Evolutionary conservation across 495 filamentous ascomycete genomes (phyloP), one percentile per base, ranked within the genome.

Genomic region (Aspergillus steynii): DNA sequence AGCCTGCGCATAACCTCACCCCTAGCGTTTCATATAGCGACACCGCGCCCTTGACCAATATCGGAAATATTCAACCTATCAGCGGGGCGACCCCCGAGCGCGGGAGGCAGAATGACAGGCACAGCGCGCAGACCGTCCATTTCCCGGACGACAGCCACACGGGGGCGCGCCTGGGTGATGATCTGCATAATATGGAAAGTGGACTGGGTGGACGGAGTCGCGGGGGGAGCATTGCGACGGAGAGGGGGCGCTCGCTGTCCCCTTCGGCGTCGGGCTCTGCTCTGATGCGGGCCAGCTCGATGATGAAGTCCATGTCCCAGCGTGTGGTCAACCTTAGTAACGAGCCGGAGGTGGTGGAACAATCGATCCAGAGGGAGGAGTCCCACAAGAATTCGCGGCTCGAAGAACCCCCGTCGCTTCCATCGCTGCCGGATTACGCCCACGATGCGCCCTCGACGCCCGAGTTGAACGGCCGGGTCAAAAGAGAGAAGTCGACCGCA

Each of bases 261-360:
- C 81, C 86, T 4, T 86, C 86, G n/a, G 71, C 84, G 8, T 83
- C 86, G 10, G 81, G 81, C 53, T 84, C 88, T 48, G 87, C 92
- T 42, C 72, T 96, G 56, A 82, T 83, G 26, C 81, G 91, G 65
- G 91, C 95, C 57, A 90, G 93, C 34, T 96, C 93, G 4, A 95
- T 98, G 68, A 88, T 99, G 74, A 90, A 93, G 65, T 93, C 93
- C 65, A 96, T 98, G 86, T 97, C 96, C 25, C 92, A 97, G 75
- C 92, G 95, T 73, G 92, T 99, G 59, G 95, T 98, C 68, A 97
- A 97, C 71, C 80, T 99, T 60, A 96, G 94, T 77, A 96, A 95
- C 68, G 93, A 97, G 65, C 84, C 88, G 7, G 86, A 89, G 63
- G 77, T 91, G 42, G 82, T 95, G 25, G 91, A 94, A 63, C 88